Percentiles rank a stretch among this genome's conserved stretches.
Conservation (phyloP, 495 filamentous ascomycete genomes). For the Talaromyces thailandensis region DNA sequence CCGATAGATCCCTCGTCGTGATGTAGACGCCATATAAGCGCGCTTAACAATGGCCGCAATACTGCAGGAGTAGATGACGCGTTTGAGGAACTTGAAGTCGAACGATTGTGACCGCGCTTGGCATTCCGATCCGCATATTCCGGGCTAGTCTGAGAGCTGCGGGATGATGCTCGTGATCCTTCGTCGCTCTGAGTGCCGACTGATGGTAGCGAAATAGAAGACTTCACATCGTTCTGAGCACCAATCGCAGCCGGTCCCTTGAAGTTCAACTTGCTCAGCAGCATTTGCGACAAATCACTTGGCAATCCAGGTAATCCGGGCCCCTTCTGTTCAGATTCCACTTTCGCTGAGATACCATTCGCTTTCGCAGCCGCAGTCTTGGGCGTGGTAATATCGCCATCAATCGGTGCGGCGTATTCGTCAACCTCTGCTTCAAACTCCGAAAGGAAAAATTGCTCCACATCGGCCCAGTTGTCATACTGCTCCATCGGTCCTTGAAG, state of each 20-base stretch:
- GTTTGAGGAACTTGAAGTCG: conserved; percentile 21
- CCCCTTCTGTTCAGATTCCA: conserved; percentile 7
- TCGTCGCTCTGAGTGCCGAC: conserved; percentile 35
- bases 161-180: conserved; percentile 38
- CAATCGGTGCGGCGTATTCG: conserved; percentile 14
- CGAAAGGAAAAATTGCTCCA: conserved; percentile 51
- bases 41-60: conserved; percentile 52
- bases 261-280: conserved; percentile 43
- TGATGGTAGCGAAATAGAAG: conserved; percentile 36
- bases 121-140: conserved; percentile 24
- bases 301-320: conserved; percentile 7
- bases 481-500: conserved; percentile 52
- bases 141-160: conserved; percentile 42
- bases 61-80: conserved; percentile 31
- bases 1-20: conserved; percentile 31
- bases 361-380: neutral
- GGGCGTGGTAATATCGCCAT: conserved; percentile 12
- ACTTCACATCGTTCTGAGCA: conserved; percentile 3
- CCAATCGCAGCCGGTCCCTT: conserved; percentile 32
- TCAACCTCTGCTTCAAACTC: conserved; percentile 38
- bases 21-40: conserved; percentile 52
- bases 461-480: conserved; percentile 51
- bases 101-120: conserved; percentile 25
- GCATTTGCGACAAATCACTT: conserved; percentile 40
- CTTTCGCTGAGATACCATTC: conserved; percentile 2